These are phyloP conservation scores for Aspergillus proliferans DNA, from an alignment of 2,329 filamentous ascomycete genomes.

Conservation along the genomic window DNA sequence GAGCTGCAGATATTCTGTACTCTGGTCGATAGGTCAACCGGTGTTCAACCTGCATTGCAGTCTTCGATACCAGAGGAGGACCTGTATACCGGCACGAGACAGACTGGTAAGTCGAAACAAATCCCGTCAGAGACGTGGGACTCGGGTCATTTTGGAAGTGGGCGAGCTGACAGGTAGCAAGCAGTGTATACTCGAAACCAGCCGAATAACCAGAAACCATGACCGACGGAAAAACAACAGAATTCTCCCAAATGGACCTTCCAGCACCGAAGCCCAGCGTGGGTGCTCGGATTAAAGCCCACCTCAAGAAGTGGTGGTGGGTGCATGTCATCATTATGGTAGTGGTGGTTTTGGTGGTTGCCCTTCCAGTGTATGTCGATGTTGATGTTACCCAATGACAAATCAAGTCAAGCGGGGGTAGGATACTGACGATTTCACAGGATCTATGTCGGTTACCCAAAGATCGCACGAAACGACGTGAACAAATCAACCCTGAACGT, in stretches of 20 bases:
- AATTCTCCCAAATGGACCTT: slow-evolving; percentile 1
- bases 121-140: no score
- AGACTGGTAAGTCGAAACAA: no score
- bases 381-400: background rate
- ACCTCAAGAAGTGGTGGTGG: slow-evolving; percentile 50
- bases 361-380: slow-evolving; percentile 50
- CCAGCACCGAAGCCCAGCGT: slow-evolving; percentile 17
- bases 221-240: slow-evolving; percentile 18
- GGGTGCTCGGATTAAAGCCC: slow-evolving; percentile 20
- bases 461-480: slow-evolving; percentile 51
- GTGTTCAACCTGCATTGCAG: no score
- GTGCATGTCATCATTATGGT: slow-evolving; percentile 46
- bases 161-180: background rate
- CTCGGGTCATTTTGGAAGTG: no score
- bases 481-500: slow-evolving; percentile 48
- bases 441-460: slow-evolving; percentile 54
- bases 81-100: no score
- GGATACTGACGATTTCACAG: slow-evolving; percentile 25
- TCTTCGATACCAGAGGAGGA: no score
- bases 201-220: slow-evolving; percentile 4
- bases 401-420: background rate
- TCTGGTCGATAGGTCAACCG: no score
- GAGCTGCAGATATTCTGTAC: no score
- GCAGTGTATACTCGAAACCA: background rate
- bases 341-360: slow-evolving; percentile 47